A percentile compares a stretch with the other conserved stretches of the same genome.
These are phyloP conservation scores for Pseudogymnoascus sp. DNA, from an alignment of 2,329 filamentous ascomycete species.

Conservation along the genomic window DNA sequence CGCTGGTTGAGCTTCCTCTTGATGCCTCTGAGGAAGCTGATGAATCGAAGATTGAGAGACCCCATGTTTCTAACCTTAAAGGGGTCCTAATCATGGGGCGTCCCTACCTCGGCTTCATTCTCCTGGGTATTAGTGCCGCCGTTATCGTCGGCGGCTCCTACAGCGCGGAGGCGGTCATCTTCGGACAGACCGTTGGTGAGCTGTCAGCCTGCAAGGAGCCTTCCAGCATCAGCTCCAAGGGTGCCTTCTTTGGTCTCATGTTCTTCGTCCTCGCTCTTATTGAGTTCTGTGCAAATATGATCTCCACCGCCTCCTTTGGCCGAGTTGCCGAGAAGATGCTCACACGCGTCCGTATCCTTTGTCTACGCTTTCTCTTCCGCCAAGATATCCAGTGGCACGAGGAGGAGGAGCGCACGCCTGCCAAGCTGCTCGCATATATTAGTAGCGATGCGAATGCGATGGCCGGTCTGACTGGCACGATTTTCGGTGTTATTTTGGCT, in stretches of 20 bases:
- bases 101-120: constrained; percentile 31
- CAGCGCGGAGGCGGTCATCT: constrained; percentile 46
- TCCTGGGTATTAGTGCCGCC: constrained; percentile 35
- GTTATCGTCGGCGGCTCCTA: constrained; percentile 39
- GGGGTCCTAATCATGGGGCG: constrained; percentile 23
- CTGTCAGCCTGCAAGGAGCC: constrained; percentile 37
- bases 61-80: constrained; percentile 17
- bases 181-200: constrained; percentile 41
- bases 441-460: constrained; percentile 61
- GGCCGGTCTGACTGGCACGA: constrained; percentile 60
- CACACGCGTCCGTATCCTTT: constrained; percentile 53
- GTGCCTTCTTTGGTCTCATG: constrained; percentile 32
- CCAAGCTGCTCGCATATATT: constrained; percentile 55
- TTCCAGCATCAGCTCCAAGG: constrained; percentile 19
- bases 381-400: constrained; percentile 67
- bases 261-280: constrained; percentile 44
- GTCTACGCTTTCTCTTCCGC: constrained; percentile 55
- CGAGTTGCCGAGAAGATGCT: constrained; percentile 55
- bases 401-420: constrained; percentile 51
- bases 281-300: constrained; percentile 52
- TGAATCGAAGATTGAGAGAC: constrained; percentile 13
- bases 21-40: constrained; percentile 34
- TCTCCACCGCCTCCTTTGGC: constrained; percentile 45
- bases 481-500: constrained; percentile 60
- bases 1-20: constrained; percentile 8